These are phyloP conservation scores for Saccharomycopsis sp. DNA, from an alignment of 805 yeast genomes.

Conservation along the genomic window DNA sequence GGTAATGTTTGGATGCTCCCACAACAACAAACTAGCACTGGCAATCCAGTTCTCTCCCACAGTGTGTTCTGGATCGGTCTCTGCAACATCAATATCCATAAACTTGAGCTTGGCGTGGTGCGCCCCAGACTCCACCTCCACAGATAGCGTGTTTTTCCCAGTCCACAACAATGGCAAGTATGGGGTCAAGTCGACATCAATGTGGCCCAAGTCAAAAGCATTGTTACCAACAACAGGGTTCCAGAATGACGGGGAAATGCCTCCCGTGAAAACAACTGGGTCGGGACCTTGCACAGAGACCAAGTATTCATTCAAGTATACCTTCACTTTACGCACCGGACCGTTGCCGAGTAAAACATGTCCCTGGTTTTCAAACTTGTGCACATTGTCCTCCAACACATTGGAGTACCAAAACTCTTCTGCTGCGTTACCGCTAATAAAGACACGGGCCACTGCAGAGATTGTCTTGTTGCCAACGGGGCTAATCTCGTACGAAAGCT, in stretches of 20 bases:
- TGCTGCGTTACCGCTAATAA: conserved; percentile 64
- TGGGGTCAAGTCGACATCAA: conserved; percentile 62
- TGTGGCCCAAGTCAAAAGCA: conserved; percentile 66
- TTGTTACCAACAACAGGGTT: conserved; percentile 64
- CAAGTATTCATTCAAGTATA: conserved; percentile 48
- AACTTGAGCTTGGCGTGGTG: conserved; percentile 21
- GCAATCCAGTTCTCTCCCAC: conserved; percentile 26
- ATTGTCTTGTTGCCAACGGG: conserved; percentile 46
- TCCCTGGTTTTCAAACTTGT: conserved; percentile 33
- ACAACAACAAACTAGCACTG: conserved; percentile 15
- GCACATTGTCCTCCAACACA: conserved; percentile 38
- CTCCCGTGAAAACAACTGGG: conserved; percentile 75
- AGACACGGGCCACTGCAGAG: conserved; percentile 42
- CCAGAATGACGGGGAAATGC: conserved; percentile 75
- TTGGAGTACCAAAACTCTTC: conserved; percentile 84
- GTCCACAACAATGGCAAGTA: conserved; percentile 61
- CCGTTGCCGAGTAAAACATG: conserved; percentile 51
- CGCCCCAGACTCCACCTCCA: conserved; percentile 47
- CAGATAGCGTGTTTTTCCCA: conserved; percentile 27
- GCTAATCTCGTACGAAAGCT: conserved; percentile 35
- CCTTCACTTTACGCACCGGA: conserved; percentile 59
- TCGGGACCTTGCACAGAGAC: conserved; percentile 58
- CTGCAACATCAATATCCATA: neutral
- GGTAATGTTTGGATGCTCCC: conserved; percentile 17
- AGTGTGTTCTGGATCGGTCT: neutral